Percentiles rank a stretch among this genome's conserved stretches.
phyloP scores from a whole-genome alignment of 805 yeast genomes.

The Ogataea wickerhamii region DNA sequence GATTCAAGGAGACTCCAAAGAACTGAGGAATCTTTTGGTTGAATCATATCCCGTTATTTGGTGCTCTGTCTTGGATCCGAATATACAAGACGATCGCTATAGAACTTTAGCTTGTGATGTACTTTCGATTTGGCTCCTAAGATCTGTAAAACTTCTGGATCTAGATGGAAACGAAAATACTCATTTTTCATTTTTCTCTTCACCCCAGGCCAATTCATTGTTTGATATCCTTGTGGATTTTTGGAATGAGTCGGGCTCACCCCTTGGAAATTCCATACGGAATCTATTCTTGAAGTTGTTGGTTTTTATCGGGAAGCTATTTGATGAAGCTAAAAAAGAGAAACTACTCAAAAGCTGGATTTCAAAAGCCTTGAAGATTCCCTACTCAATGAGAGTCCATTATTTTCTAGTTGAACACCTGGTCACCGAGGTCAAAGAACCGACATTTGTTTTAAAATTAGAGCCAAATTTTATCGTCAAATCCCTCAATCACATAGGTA shows the following conservation, averaged over 20 bases:
- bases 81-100: conserved; percentile 36
- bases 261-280: conserved; percentile 64
- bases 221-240: conserved; percentile 59
- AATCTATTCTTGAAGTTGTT: conserved; percentile 57
- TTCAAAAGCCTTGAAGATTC: conserved; percentile 37
- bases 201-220: conserved; percentile 30
- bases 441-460: conserved; percentile 36
- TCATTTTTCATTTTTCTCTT: conserved; percentile 5
- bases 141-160: conserved; percentile 43
- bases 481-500: conserved; percentile 48
- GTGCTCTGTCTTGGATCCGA: conserved; percentile 28
- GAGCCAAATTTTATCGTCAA: conserved; percentile 45
- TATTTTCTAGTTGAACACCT: conserved; percentile 60
- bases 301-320: conserved; percentile 26
- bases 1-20: conserved; percentile 2
- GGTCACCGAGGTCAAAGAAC: conserved; percentile 44
- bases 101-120: conserved; percentile 54
- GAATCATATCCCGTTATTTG: conserved; percentile 28
- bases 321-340: conserved; percentile 13
- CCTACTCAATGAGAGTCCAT: conserved; percentile 53
- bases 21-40: conserved; percentile 4
- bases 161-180: background rate
- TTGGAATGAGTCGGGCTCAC: conserved; percentile 69
- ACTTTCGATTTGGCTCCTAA: conserved; percentile 58
- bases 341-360: conserved; percentile 44